These are phyloP conservation scores for Saccharomycopsis hybrid DNA, from an alignment of 1,139 yeast genomes.

Conservation along the genomic window DNA sequence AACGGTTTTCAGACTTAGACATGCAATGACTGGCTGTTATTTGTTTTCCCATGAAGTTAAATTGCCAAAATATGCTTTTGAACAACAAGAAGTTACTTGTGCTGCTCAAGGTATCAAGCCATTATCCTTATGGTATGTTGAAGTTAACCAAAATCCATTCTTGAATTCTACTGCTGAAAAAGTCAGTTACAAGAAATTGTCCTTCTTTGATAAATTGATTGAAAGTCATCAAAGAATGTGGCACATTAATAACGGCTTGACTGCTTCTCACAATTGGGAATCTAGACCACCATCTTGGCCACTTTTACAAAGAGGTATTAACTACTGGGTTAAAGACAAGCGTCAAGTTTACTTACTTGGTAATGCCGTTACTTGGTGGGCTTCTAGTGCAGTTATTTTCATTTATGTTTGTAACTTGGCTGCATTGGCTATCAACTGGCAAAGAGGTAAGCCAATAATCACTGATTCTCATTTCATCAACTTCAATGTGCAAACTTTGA, in stretches of 20 bases:
- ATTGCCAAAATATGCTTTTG: conserved; percentile 94
- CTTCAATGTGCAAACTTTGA: conserved; percentile 65
- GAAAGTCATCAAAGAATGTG: conserved; percentile 90
- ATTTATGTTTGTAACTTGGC: conserved; percentile 49
- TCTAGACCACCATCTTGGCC: conserved; percentile 92
- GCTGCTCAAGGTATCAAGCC: conserved; percentile 74
- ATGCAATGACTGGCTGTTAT: conserved; percentile 85
- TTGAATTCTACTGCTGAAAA: conserved; percentile 42
- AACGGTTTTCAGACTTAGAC: conserved; percentile 80
- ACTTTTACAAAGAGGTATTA: conserved; percentile 79
- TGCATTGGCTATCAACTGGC: conserved; percentile 68
- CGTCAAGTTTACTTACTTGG: conserved; percentile 84
- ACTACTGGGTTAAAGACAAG: conserved; percentile 81
- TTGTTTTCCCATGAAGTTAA: conserved; percentile 81
- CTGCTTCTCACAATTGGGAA: conserved; percentile 82
- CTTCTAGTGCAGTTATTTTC: conserved; percentile 53
- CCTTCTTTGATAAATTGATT: conserved; percentile 62
- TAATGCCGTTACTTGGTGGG: conserved; percentile 89
- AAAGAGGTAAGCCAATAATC: conserved; percentile 48
- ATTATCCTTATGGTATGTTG: conserved; percentile 83
- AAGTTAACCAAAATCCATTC: conserved; percentile 54
- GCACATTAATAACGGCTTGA: conserved; percentile 79
- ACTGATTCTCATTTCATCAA: conserved; percentile 49
- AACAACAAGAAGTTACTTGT: conserved; percentile 94
- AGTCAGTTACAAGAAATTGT: conserved; percentile 54